These are phyloP conservation scores for Tephrocybe sp. DNA, from an alignment of 768 basidiomycete genomes.

Conservation along the genomic window DNA sequence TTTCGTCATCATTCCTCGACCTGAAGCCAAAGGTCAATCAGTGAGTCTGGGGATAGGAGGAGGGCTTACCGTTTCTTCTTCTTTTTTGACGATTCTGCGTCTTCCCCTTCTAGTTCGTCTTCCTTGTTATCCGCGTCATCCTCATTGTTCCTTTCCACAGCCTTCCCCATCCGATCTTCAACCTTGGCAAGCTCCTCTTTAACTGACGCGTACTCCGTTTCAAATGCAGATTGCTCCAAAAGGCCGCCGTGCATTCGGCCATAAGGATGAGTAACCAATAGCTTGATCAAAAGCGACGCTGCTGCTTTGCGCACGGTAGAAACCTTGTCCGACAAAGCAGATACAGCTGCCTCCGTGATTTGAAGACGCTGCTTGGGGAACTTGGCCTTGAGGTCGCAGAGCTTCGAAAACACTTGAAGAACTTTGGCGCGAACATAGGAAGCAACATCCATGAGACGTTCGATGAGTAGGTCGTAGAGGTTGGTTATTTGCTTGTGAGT, in stretches of 20 bases:
- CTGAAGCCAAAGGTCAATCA: constrained; percentile 16
- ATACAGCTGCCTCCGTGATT: constrained; percentile 74
- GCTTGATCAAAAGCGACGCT: constrained; percentile 66
- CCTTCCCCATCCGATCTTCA: constrained; percentile 66
- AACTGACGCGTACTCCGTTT: constrained; percentile 63
- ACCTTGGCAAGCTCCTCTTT: constrained; percentile 65
- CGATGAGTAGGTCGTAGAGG: constrained; percentile 80
- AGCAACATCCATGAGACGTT: constrained; percentile 84
- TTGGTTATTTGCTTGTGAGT: constrained; percentile 72
- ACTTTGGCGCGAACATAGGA: constrained; percentile 93
- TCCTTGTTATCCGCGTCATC: constrained; percentile 29
- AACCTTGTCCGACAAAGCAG: constrained; percentile 85
- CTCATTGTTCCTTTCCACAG: constrained; percentile 42
- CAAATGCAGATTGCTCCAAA: constrained; percentile 70
- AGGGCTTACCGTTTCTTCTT: constrained; percentile 30
- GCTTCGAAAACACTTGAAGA: constrained; percentile 66
- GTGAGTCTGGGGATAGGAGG: neutral
- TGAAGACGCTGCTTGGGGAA: constrained; percentile 84
- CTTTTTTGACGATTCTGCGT: constrained; percentile 24
- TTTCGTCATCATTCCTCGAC: constrained; percentile 40
- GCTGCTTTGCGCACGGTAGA: constrained; percentile 85
- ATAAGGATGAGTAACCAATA: constrained; percentile 88
- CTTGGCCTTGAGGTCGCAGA: constrained; percentile 73
- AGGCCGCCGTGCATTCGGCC: constrained; percentile 80
- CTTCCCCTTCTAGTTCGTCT: constrained; percentile 25